Evolutionary conservation across 805 yeast species (phyloP).

Genomic region (Ascoidea tarda): DNA sequence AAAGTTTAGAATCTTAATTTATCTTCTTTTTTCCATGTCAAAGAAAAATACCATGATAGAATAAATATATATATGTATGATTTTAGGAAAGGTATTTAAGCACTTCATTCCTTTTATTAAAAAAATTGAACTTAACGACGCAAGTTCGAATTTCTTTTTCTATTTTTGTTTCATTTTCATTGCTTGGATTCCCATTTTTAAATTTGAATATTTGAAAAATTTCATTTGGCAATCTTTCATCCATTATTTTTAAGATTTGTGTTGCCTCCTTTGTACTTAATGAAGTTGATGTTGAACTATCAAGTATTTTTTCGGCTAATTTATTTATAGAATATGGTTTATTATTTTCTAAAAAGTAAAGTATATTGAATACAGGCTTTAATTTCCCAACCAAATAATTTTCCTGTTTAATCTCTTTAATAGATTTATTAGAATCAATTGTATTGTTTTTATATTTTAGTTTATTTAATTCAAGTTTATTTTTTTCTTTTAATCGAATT

Average conservation of each 20-base stretch:
- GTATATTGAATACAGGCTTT: background rate
- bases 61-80: no score
- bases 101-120: background rate
- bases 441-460: background rate
- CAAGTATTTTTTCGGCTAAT: background rate
- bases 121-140: background rate
- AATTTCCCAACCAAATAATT: background rate
- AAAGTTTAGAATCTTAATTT: no score
- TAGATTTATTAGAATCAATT: background rate
- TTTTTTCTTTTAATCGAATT: no score
- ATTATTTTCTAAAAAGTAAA: background rate
- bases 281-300: background rate
- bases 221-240: background rate
- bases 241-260: no score
- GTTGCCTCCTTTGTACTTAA: background rate
- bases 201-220: no score
- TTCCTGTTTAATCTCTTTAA: background rate
- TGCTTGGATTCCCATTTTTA: background rate
- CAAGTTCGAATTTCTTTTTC: background rate
- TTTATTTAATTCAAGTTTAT: background rate
- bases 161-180: no score
- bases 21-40: no score
- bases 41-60: no score
- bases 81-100: no score
- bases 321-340: background rate